Conservation (phyloP, 2,329 filamentous ascomycete species). For the Talaromyces sp. region DNA sequence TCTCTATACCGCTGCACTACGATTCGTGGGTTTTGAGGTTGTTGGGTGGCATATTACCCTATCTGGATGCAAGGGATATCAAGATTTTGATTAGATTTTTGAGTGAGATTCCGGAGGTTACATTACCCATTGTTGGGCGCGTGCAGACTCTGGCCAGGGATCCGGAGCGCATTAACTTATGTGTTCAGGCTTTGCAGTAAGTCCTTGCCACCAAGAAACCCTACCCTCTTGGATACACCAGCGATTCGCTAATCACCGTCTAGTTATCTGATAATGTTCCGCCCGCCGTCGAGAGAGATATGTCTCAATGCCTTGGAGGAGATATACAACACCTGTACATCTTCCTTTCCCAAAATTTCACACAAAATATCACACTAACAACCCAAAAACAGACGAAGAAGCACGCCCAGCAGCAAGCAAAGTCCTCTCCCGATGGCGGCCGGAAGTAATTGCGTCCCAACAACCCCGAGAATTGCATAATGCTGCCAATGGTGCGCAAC, state of each 20-base stretch:
- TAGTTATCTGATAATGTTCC: conserved; percentile 55
- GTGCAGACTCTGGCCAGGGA: conserved; percentile 64
- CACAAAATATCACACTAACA: background rate
- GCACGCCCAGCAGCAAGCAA: conserved; percentile 50
- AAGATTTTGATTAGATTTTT: conserved; percentile 87
- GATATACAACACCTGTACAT: conserved; percentile 54
- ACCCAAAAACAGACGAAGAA: conserved; percentile 38
- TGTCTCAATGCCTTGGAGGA: conserved; percentile 58
- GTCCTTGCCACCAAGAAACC: conserved; percentile 20
- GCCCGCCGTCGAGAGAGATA: conserved; percentile 57
- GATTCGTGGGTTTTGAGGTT: conserved; percentile 74
- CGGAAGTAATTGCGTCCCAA: conserved; percentile 37
- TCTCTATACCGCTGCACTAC: conserved; percentile 58
- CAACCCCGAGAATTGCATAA: background rate
- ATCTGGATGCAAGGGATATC: conserved; percentile 78
- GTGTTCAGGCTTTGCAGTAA: conserved; percentile 56
- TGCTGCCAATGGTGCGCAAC: conserved; percentile 3
- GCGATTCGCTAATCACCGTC: background rate
- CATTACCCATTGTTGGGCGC: conserved; percentile 65
- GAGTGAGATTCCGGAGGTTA: conserved; percentile 83
- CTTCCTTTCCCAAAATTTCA: too few species aligned
- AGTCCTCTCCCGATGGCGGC: conserved; percentile 55
- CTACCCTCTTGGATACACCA: background rate
- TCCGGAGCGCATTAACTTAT: conserved; percentile 60
- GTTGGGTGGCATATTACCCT: conserved; percentile 85